Evolutionary conservation across 176 grass and related monocot genomes (phyloP), one percentile per base, ranked within the genome.

Genomic region (Canna indica): DNA sequence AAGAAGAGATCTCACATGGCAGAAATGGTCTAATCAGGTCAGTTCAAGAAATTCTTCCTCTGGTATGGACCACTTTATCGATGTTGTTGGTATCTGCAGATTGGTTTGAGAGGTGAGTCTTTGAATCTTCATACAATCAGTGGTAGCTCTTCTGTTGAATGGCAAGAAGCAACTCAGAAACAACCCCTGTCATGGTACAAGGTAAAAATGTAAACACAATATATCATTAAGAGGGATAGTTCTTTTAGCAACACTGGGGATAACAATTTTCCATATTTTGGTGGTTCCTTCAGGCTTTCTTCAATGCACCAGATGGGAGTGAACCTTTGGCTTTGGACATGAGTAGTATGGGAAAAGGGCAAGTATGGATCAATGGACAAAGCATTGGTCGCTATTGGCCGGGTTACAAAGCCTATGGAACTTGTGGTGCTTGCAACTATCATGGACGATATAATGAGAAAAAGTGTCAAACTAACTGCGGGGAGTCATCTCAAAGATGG

Each of bases 321-420:
- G 94, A 99, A 38, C 94, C 94, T 39, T 78, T 99, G 72, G 89
- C 94, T 77, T 70, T 93, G 28, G 94, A 99, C 85, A 99, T 99
- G 94, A 65, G 86, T 68, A 93, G 84, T 73, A 99, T 99, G 94
- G 89, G 94, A 10, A 99, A 99, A 74, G 94, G 94, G 36, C 86
- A 90, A 73, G 84, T 90, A 15, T 99, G 94, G 94, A 93, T 99
- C 79, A 99, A 99, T 65, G 94, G 94, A 71, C 89, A 93, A 74
- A 93, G 89, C 77, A 90, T 99, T 60, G 94, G 94, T 45, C 81
- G 94, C 3, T 99, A 99, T 58, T 93, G 89, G 81, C 81, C 66
- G 39, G 64, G 77, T 64, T 93, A 90, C 67, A 89, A 84, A 6
- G 39, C 73, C 45, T 67, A 79, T 68, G 94, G 86, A 27, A 75